phyloP scores from a whole-genome alignment of 2,329 filamentous ascomycete genomes.

The Colletotrichum sp. region DNA sequence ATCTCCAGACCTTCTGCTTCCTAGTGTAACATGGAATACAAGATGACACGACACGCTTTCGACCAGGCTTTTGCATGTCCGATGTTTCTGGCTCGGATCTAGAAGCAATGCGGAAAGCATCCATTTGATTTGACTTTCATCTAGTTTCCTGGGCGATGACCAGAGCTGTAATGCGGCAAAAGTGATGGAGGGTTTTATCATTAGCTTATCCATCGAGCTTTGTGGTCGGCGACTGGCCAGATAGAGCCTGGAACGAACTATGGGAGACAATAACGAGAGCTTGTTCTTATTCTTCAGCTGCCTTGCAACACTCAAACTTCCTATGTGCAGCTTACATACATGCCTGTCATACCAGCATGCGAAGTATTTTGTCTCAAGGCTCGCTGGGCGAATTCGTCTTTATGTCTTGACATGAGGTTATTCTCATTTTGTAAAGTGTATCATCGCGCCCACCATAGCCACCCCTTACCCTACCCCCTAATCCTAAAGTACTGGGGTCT shows the following conservation, averaged over 20 bases:
- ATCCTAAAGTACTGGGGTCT: neutral
- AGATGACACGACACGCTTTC: neutral
- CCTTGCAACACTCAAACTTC: neutral
- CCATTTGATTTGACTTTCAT: neutral
- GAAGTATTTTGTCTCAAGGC: neutral
- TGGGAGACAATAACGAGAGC: neutral
- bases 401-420: neutral
- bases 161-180: neutral
- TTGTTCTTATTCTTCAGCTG: neutral
- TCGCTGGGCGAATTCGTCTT: neutral
- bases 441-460: neutral
- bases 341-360: neutral
- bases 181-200: neutral
- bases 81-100: neutral
- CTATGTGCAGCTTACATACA: neutral
- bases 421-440: neutral
- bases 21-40: neutral
- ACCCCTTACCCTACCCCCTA: neutral
- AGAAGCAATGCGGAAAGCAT: neutral
- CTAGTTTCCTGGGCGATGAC: neutral
- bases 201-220: neutral
- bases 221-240: neutral
- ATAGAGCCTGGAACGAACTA: neutral
- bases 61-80: neutral
- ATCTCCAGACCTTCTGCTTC: neutral